These are phyloP conservation scores for Endogone sp. DNA, from an alignment of 192 early-diverging fungal genomes.

Conservation along the genomic window DNA sequence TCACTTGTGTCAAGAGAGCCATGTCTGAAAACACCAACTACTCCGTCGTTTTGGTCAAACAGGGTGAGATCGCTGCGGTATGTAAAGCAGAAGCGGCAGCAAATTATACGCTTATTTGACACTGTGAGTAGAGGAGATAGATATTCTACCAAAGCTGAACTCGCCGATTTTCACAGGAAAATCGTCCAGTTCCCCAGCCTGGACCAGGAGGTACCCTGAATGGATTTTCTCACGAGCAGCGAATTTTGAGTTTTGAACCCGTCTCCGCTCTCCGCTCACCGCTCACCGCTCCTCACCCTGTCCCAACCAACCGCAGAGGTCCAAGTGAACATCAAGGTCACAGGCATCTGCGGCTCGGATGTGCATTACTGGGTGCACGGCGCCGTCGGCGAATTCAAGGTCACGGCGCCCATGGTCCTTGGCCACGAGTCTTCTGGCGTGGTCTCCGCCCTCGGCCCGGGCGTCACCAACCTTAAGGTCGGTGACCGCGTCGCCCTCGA, in stretches of 20 bases:
- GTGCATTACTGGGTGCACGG: constrained; percentile 44
- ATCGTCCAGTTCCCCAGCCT: constrained; percentile 21
- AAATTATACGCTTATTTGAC: background rate
- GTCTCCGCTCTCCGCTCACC: background rate
- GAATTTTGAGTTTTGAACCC: background rate
- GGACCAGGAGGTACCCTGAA: constrained; percentile 18
- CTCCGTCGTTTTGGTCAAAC: constrained; percentile 21
- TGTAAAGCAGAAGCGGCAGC: background rate
- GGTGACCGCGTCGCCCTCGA: constrained; percentile 44
- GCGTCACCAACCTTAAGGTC: constrained; percentile 34
- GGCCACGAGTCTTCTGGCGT: constrained; percentile 43
- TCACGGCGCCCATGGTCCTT: constrained; percentile 34
- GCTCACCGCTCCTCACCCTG: background rate
- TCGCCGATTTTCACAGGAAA: constrained; percentile 13
- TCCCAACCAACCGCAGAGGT: constrained; percentile 19
- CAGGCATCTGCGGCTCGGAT: constrained; percentile 43
- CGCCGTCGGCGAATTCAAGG: constrained; percentile 25
- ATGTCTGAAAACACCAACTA: background rate
- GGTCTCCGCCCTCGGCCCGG: constrained; percentile 25
- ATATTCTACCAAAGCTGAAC: background rate
- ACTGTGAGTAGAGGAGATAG: too few relatives aligned
- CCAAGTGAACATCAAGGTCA: constrained; percentile 34
- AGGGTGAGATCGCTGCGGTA: constrained; percentile 21
- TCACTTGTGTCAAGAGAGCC: background rate
- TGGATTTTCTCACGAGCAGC: background rate